These are phyloP conservation scores for Helotiales sp. DNA, from an alignment of 2,329 filamentous ascomycete species.

Conservation along the genomic window DNA sequence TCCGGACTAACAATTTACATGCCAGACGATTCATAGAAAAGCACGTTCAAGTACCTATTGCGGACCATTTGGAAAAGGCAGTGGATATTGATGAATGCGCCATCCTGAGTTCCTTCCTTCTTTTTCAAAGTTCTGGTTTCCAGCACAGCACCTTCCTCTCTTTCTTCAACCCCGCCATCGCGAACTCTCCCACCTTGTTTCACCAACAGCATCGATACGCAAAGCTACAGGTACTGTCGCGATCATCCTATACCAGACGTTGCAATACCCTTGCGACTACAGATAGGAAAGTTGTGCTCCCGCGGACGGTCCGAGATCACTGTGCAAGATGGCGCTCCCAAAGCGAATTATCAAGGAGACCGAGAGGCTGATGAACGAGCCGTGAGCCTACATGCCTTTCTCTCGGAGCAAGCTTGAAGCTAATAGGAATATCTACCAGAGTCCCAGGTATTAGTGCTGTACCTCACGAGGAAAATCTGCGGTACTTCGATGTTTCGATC, in stretches of 20 bases:
- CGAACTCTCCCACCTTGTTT: background rate
- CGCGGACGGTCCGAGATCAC: background rate
- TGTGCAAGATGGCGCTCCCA: conserved; percentile 66
- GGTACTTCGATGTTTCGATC: conserved; percentile 98
- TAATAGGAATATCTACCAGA: conserved; percentile 46
- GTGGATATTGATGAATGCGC: background rate
- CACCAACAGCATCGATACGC: background rate
- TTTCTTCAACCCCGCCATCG: background rate
- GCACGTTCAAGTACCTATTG: background rate
- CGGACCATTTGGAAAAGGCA: background rate
- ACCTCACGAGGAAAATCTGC: conserved; percentile 94
- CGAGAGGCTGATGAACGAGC: conserved; percentile 93
- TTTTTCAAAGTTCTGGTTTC: background rate
- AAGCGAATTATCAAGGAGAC: conserved; percentile 99
- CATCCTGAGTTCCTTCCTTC: background rate
- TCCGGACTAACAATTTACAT: background rate
- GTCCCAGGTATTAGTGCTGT: conserved; percentile 95
- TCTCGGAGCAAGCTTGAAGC: background rate
- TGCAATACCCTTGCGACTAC: background rate
- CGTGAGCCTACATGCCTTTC: conserved; percentile 56
- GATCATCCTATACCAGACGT: background rate
- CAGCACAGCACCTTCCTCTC: background rate
- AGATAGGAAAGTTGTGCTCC: background rate
- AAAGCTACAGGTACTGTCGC: background rate
- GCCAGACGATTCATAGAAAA: background rate